Base-by-base conservation (phyloP, 2,329 filamentous ascomycete species). In the Epichloe brachyelytri region DNA sequence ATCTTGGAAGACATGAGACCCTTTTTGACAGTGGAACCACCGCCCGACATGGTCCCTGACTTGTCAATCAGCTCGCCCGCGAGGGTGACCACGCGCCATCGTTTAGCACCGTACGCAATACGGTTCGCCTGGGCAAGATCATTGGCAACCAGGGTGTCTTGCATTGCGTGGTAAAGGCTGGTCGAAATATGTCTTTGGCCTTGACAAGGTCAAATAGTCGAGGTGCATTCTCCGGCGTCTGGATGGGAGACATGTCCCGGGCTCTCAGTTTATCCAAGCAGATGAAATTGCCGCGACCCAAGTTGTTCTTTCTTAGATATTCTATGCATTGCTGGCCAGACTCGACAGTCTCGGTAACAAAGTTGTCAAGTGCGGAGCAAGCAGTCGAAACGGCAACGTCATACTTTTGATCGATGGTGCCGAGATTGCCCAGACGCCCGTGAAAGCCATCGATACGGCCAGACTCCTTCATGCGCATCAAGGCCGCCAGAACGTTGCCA, bases 351-450 rank as follows among this genome's bases (percentile, higher is more conserved):
- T 97, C 93, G 0, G 95, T 95, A 10, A 98, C 91, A 68, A 98
- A 90, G 63, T 97, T 95, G 67, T 98, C 88, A 10, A 98, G 79
- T 2, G 86, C 79, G 44, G 87, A 83, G 59, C 93, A 97, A 11
- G 93, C 94, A 0, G 93, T 98, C 0, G 94, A 98, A 54, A 98
- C 95, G n/a, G 93, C 93, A 43, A 98, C 82, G 62, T 98, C 93
- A 66, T 95, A 98, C 68, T 87, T 88, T 63, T 87, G 78, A 61
- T 98, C 90, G 58, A 98, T 98, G 0, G 87, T 83, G 43, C 93
- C 93, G 1, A 98, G 78, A 59, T 97, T 96, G 10, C 93, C 94
- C 4, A 98, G 81, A 34, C 93, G 83, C 26, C 93, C 93, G 62
- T 98, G 89, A 69, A 98, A 98, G 2, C 94, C 93, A 61, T 96